Evolutionary conservation across 768 basidiomycete species (phyloP), one percentile per base, ranked within the genome.

Genomic region (Leccinum imitatum): DNA sequence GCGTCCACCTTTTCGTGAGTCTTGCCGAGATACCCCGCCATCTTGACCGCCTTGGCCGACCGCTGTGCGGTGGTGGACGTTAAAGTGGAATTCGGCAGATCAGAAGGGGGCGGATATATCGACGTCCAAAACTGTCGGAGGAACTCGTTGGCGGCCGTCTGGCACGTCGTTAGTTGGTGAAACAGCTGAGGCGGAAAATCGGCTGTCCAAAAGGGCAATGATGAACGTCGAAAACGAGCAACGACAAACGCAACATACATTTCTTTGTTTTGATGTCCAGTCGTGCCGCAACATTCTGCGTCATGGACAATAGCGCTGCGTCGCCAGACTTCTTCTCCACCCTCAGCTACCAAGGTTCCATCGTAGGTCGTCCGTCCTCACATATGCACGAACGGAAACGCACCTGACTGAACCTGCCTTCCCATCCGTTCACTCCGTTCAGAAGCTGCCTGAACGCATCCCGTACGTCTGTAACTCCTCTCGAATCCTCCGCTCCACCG

Each of bases 111-210:
- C 6, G 94, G 95, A 63, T 93, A 90, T 53, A 91, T 83, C 2
- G 93, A 84, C 2, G 87, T 82, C 95, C 95, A 98, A 71, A 94
- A 98, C 71, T 98, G 97, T 30, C 96, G 87, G 14, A 99, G 79
- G 72, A 98, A 97, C 71, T 99, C 97, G 68, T 93, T 95, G 11
- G 95, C 89, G 3, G 95, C 90, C 1, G 93, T 93, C 69, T 97
- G 94, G 68, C 91, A 93, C 0, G 90, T 90, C 17, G 84, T 86
- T 84, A 98, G 89, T 75, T 94, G 87, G 57, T 85, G 80, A 66
- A 92, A 86, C 41, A 96, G 77, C 2, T 79, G 81, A 53, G 90
- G 85, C 1, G 94, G 91, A 35, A 99, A 86, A 44, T 91, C 87
- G 61, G 84, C 93, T 96, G 59, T 31, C 56, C 19, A 19, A 11